phyloP scores from a whole-genome alignment of 2,329 filamentous ascomycete species.

The Colletotrichum shisoi region DNA sequence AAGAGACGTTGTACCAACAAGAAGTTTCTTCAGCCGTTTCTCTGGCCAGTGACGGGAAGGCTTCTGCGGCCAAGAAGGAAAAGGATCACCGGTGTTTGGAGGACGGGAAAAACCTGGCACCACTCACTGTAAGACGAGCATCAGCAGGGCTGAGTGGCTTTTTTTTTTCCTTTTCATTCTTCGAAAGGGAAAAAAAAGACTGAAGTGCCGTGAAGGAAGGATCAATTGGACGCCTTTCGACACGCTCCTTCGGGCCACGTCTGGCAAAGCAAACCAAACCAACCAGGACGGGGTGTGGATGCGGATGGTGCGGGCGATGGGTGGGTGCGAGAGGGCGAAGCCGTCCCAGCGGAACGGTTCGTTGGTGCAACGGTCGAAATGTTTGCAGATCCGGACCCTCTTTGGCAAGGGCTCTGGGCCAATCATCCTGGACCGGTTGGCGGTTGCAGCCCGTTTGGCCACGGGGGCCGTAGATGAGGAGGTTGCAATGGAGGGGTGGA shows the following conservation, averaged over 20 bases:
- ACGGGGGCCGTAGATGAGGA: constrained; percentile 25
- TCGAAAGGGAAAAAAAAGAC: too few species aligned
- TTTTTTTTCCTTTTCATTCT: not conserved
- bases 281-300: not conserved
- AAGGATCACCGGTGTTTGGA: not conserved
- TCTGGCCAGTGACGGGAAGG: not conserved
- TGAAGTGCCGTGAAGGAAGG: not conserved
- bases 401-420: constrained; percentile 18
- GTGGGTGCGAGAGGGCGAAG: constrained; percentile 21
- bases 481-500: constrained; percentile 25
- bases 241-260: not conserved
- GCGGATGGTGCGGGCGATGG: constrained; percentile 10
- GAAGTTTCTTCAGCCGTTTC: constrained; percentile 27
- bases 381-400: constrained; percentile 37
- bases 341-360: constrained; percentile 38
- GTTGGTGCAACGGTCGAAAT: constrained; percentile 35
- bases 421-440: constrained; percentile 27
- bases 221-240: constrained; percentile 1
- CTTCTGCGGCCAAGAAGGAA: not conserved
- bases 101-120: constrained; percentile 4
- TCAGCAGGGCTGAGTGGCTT: constrained; percentile 12
- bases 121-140: not conserved
- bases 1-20: constrained; percentile 38
- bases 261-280: constrained; percentile 16
- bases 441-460: constrained; percentile 28